Base-by-base conservation (phyloP, 106 monocot species). In the Phalaenopsis aphrodite region DNA sequence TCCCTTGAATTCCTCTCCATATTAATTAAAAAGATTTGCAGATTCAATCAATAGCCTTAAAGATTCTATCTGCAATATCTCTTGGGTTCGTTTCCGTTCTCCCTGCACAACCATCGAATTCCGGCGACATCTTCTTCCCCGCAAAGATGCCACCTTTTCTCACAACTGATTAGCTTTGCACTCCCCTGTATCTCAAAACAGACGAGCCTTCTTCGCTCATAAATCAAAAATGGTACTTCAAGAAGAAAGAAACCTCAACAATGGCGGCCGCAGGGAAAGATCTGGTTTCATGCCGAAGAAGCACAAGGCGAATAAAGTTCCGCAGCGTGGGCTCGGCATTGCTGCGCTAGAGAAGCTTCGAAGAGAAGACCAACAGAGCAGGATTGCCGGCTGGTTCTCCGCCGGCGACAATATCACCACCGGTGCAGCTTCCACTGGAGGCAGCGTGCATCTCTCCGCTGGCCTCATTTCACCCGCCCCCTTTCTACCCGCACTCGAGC, bases 301-400 rank as follows among this genome's bases (percentile, higher is more conserved):
- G 72, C 76, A 69, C 14, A 89, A 89, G 75, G 71, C 73, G 30
- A 86, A 87, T 77, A 92, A 88, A 77, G 41, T 81, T 24, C 93
- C 95, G 11, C 95, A 93, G 83, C 90, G 95, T 4, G 95, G 95
- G n/a, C 87, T 93, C 41, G 91, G 95, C 1, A 91, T 95, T 45
- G 93, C 90, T 9, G 87, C 91, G 79, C 89, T 95, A 38, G 95
- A 95, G 87, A 89, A 86, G 79, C 80, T 93, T 57, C 78, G 90
- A 37, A 72, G 88, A n/a, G 87, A 85, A 72, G 93, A 93, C 56
- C 86, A 90, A 78, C 82, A 89, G 74, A 84, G 79, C 41, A 79
- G 42, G 23, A 52, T 30, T 5, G 36, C 38, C 3, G 43, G 57
- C 47, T 15, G 56, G 18, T 49, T 57, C 76, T 47, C 55, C 15